These are phyloP conservation scores for Colletotrichum neosansevieriae DNA, from an alignment of 2,329 filamentous ascomycete genomes.

Conservation along the genomic window DNA sequence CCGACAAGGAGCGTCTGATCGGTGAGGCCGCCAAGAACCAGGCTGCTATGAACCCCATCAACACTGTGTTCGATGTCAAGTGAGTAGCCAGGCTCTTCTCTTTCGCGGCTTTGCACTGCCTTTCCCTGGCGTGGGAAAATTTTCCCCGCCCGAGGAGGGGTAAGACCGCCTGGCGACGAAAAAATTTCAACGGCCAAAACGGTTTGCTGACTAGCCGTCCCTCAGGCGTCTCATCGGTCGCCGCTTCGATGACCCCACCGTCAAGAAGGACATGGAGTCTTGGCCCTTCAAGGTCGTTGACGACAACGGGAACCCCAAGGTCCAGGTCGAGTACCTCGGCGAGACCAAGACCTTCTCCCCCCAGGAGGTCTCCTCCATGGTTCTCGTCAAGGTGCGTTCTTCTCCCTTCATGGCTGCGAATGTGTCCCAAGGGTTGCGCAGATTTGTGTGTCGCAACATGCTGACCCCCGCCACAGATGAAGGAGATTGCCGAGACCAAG, in stretches of 20 bases:
- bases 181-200: constrained; percentile 14
- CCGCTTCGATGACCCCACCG: constrained; percentile 92
- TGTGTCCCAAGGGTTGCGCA: not conserved
- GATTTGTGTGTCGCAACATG: not conserved
- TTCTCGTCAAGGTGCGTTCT: constrained; percentile 87
- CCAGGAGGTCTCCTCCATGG: constrained; percentile 99
- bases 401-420: not conserved
- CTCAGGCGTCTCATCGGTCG: constrained; percentile 95
- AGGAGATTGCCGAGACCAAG: constrained; percentile 98
- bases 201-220: constrained; percentile 32
- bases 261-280: constrained; percentile 98
- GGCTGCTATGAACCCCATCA: constrained; percentile 98
- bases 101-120: not conserved
- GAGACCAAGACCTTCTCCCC: constrained; percentile 97
- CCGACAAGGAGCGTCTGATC: constrained; percentile 97
- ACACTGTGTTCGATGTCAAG: constrained; percentile 99
- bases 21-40: constrained; percentile 99
- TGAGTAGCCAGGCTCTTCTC: constrained; percentile 59
- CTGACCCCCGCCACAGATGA: constrained; percentile 75
- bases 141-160: constrained; percentile 36
- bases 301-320: constrained; percentile 86
- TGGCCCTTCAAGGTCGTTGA: constrained; percentile 99
- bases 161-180: not conserved
- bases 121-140: not conserved
- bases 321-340: constrained; percentile 95